Evolutionary conservation across 129 eudicot genomes (phyloP), one percentile per base, ranked within the genome.

Genomic region (Chrysanthemum lavandulifolium): DNA sequence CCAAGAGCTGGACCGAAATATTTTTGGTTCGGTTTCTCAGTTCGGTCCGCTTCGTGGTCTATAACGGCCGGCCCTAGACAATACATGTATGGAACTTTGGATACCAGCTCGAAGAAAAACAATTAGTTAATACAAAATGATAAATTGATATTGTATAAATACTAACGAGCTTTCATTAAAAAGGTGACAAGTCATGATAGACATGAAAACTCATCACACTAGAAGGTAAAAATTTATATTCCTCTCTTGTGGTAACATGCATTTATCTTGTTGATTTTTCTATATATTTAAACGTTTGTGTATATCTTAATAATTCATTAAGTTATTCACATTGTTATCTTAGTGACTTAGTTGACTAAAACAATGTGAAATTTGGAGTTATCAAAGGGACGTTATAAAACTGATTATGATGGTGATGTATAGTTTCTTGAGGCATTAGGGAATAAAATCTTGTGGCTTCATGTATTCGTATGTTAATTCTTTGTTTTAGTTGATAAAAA

Each of bases 301-400:
- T 52, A 52, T 9, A 52, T 52, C 57, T 52, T 36, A 3, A 36
- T 36, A 36, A 36, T 36, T 36, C 8, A 36, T 1, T 36, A 36
- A 36, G 14, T 36, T 12, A 52, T 5, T 23, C 23, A 56, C 59
- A 45, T 57, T n/a, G 56, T 76, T 43, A 27, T 56, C 13, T 54
- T n/a, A 1, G 25, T 23, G 25, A 23, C 25, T 23, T 23, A 47
- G 36, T 55, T 55, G 65, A 65, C 10, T 43, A 56, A 13, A 56
- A 43, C 79, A 66, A 40, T 56, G 79, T 55, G 8, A 13, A 73
- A 25, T 36, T 76, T 76, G 80, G 74, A 57, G 74, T 67, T 57
- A 76, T 67, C 80, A 76, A 74, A 51, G 27, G 61, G 57, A 53
- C 43, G 55, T 54, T 45, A 9, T 51, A 56, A 52, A 57, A 48